These are phyloP conservation scores for Earliella scabrosa DNA, from an alignment of 1,284 basidiomycete species.

Conservation along the genomic window DNA sequence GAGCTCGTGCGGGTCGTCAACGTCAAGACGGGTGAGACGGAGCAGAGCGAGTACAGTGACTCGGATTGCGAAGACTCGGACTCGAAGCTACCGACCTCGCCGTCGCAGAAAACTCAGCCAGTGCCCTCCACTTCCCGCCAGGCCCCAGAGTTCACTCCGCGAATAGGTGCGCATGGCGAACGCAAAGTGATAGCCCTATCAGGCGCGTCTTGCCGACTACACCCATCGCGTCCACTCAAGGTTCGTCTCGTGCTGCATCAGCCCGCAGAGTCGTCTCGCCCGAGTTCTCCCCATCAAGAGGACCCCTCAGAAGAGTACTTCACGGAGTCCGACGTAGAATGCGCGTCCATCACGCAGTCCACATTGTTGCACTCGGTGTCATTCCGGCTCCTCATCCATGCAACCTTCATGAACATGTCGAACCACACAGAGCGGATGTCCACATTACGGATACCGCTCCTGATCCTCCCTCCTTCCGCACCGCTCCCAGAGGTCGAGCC, in stretches of 20 bases:
- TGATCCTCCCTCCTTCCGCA: constrained; percentile 71
- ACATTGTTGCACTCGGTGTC: constrained; percentile 74
- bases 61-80: constrained; percentile 14
- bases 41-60: constrained; percentile 28
- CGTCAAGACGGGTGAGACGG: constrained; percentile 40
- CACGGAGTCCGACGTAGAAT: constrained; percentile 61
- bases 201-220: constrained; percentile 80
- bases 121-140: constrained; percentile 26
- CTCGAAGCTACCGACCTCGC: constrained; percentile 42
- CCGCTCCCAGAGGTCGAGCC: constrained; percentile 75
- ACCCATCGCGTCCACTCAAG: constrained; percentile 66
- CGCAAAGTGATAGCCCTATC: constrained; percentile 66
- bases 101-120: constrained; percentile 28
- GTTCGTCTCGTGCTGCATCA: constrained; percentile 76
- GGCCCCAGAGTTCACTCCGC: constrained; percentile 25
- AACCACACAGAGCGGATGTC: constrained; percentile 67
- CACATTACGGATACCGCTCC: constrained; percentile 65
- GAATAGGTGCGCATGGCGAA: constrained; percentile 30
- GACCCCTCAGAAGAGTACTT: constrained; percentile 45
- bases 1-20: constrained; percentile 71
- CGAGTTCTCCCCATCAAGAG: constrained; percentile 46
- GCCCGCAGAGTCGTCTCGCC: constrained; percentile 52
- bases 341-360: constrained; percentile 73
- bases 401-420: constrained; percentile 72
- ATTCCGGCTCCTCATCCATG: constrained; percentile 66